These are phyloP conservation scores for Gloeostereum incarnatum DNA, from an alignment of 768 basidiomycete genomes.

Conservation along the genomic window DNA sequence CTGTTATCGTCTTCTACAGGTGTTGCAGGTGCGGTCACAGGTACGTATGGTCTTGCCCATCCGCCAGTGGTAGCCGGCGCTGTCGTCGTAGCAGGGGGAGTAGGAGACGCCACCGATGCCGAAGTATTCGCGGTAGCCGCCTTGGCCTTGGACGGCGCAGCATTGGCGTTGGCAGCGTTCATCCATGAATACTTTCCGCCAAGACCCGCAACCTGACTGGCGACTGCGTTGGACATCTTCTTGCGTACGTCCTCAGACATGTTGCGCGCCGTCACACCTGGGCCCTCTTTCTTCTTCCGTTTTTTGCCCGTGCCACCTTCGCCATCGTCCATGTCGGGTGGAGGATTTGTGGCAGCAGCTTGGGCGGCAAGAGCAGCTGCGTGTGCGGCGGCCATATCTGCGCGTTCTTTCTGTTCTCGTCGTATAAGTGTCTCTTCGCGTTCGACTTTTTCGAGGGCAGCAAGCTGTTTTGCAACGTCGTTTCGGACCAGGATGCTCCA, in stretches of 20 bases:
- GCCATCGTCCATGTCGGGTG: conserved; percentile 22
- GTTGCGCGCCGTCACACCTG: conserved; percentile 77
- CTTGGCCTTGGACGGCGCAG: conserved; percentile 25
- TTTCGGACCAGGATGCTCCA: conserved; percentile 71
- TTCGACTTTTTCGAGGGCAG: conserved; percentile 67
- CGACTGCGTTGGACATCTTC: conserved; percentile 87
- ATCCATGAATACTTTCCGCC: conserved; percentile 86
- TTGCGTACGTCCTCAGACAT: conserved; percentile 90
- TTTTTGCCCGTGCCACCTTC: conserved; percentile 55
- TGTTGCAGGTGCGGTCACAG: no score
- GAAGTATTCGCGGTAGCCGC: conserved; percentile 21
- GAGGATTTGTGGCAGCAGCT: conserved; percentile 25
- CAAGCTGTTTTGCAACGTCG: conserved; percentile 73
- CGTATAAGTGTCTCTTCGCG: conserved; percentile 70
- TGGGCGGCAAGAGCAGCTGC: conserved; percentile 56
- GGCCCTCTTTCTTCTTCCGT: conserved; percentile 79
- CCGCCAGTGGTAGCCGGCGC: conserved; percentile 14
- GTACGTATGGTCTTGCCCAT: not conserved
- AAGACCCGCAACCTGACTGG: conserved; percentile 81
- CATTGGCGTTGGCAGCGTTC: conserved; percentile 50
- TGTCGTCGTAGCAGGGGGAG: conserved; percentile 19
- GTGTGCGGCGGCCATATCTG: conserved; percentile 63
- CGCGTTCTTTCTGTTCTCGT: conserved; percentile 70
- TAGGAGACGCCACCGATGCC: conserved; percentile 20
- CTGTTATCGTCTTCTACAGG: conserved; percentile 54